Conservation (phyloP, 345 rosid species). For the Salix viminalis region DNA sequence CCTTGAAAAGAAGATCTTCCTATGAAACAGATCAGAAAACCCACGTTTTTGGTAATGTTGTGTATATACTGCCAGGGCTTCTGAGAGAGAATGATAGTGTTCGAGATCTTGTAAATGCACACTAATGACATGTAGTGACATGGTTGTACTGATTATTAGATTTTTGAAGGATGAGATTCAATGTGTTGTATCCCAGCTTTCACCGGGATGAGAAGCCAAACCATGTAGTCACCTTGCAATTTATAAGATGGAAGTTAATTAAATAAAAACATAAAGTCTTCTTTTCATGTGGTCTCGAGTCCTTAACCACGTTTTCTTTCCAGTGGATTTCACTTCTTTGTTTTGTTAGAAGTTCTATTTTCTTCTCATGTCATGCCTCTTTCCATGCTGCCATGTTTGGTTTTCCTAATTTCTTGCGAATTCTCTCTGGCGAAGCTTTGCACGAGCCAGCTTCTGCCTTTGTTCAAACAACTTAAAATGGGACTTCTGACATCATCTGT, state of each 20-base stretch:
- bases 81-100: constrained; percentile 4
- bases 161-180: not conserved
- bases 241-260: not conserved
- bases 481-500: not conserved
- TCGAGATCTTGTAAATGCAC: not conserved
- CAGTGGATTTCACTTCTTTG: not conserved
- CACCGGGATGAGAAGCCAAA: not conserved
- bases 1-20: constrained; percentile 3
- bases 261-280: not conserved
- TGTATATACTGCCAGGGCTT: constrained; percentile 7
- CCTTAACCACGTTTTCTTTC: not conserved
- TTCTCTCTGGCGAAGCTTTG: not conserved
- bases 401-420: not conserved
- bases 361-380: not conserved
- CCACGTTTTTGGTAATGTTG: constrained; percentile 9
- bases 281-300: not conserved
- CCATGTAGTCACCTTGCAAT: not conserved
- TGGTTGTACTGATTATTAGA: constrained; percentile 1
- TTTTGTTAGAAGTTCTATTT: not conserved
- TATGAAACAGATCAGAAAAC: not conserved
- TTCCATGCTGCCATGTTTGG: not conserved
- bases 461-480: not conserved
- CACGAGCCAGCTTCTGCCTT: not conserved
- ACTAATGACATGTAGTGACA: constrained; percentile 1
- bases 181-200: not conserved